These are phyloP conservation scores for Scytalidium lignicola DNA, from an alignment of 2,329 filamentous ascomycete genomes.

Conservation along the genomic window DNA sequence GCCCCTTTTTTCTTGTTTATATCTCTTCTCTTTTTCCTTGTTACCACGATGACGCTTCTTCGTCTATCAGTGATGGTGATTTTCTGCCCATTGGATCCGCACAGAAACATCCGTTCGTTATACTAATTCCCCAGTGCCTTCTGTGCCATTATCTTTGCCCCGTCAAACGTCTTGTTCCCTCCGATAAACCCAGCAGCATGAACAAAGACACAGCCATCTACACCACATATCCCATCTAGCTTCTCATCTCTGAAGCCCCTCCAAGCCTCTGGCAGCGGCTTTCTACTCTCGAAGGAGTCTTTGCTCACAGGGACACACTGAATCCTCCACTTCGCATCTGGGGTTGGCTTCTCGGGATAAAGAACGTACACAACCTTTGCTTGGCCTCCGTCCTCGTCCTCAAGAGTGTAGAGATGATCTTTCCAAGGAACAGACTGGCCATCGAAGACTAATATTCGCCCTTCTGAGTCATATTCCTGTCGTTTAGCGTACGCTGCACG, in stretches of 20 bases:
- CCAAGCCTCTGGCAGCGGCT: conserved; percentile 87
- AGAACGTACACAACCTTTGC: conserved; percentile 77
- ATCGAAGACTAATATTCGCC: conserved; percentile 76
- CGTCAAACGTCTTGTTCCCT: conserved; percentile 87
- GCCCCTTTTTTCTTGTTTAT: background rate
- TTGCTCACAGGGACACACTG: conserved; percentile 83
- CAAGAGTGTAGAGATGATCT: conserved; percentile 87
- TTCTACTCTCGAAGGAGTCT: conserved; percentile 87
- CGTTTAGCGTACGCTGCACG: conserved; percentile 69
- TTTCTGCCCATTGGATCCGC: too few species aligned
- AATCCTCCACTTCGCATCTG: conserved; percentile 84
- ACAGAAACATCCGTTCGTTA: too few species aligned
- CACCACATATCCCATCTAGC: conserved; percentile 65
- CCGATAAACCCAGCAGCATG: conserved; percentile 96
- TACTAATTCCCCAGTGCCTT: conserved; percentile 52
- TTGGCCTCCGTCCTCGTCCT: conserved; percentile 51
- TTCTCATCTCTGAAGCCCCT: conserved; percentile 83
- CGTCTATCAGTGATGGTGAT: too few species aligned
- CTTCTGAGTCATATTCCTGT: conserved; percentile 61
- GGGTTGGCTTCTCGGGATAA: conserved; percentile 76
- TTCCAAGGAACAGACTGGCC: conserved; percentile 85
- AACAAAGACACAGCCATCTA: conserved; percentile 80
- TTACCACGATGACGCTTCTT: too few species aligned
- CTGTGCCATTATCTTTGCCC: conserved; percentile 77
- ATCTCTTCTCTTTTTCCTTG: too few species aligned